Evolutionary conservation across 768 basidiomycete genomes (phyloP).

Genomic region (Lentinula detonsa): DNA sequence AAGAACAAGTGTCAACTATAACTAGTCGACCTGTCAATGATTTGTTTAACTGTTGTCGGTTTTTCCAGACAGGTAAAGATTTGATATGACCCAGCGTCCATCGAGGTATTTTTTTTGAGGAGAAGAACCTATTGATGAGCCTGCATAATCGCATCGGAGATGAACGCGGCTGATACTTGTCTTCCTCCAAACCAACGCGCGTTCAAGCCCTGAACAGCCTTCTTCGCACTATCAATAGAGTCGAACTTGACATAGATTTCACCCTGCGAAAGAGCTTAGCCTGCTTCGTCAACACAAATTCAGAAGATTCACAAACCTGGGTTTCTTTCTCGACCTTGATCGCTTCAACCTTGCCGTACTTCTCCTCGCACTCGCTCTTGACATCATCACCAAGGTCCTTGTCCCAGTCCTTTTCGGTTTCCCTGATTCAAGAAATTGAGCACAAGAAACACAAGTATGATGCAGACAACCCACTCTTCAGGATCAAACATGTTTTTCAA

Average conservation of each 20-base stretch:
- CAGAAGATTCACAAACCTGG: conserved; percentile 50
- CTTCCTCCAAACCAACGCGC: conserved; percentile 97
- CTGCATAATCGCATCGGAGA: conserved; percentile 92
- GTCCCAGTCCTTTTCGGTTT: conserved; percentile 96
- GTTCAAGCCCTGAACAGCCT: conserved; percentile 85
- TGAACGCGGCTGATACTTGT: conserved; percentile 81
- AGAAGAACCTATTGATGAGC: conserved; percentile 60
- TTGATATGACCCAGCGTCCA: neutral
- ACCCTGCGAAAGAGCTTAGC: conserved; percentile 49
- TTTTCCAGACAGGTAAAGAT: neutral
- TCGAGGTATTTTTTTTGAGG: neutral
- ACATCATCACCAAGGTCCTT: conserved; percentile 95
- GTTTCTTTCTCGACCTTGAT: conserved; percentile 95
- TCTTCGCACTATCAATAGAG: conserved; percentile 69
- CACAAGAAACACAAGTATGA: neutral
- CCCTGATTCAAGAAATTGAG: conserved; percentile 38
- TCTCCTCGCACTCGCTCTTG: conserved; percentile 86
- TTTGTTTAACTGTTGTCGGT: neutral
- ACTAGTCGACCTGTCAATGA: neutral
- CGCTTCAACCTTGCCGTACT: conserved; percentile 81
- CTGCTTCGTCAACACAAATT: neutral
- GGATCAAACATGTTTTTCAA: conserved; percentile 96
- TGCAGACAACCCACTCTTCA: conserved; percentile 68
- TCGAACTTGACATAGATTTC: conserved; percentile 97
- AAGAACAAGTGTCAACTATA: conserved; percentile 1